Conservation (phyloP, 352 stramenopile genomes). For the Phytophthora pini region DNA sequence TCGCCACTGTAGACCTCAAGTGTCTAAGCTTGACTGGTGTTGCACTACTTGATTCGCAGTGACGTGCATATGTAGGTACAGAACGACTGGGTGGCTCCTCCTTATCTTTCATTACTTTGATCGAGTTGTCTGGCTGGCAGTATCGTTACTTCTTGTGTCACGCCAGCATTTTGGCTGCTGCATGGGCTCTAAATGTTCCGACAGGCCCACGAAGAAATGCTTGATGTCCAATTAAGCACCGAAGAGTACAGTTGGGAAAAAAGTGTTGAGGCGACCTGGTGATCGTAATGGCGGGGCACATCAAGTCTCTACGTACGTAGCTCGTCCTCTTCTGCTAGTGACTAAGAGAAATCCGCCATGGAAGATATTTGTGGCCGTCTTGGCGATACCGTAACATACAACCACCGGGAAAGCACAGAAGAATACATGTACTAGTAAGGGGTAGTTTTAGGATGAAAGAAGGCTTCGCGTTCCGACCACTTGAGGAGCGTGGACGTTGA, state of each 20-base stretch:
- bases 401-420: too few relatives aligned
- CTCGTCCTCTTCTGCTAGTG: conserved; percentile 6
- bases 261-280: neutral
- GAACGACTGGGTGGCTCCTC: neutral
- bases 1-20: neutral
- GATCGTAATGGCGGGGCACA: conserved; percentile 9
- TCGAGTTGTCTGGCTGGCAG: neutral
- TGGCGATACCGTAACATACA: conserved; percentile 4
- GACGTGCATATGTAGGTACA: neutral
- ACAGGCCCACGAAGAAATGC: neutral
- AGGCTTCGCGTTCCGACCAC: neutral
- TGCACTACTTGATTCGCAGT: neutral
- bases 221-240: neutral
- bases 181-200: conserved; percentile 5
- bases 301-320: conserved; percentile 9
- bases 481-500: conserved; percentile 27
- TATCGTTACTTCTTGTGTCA: conserved; percentile 1
- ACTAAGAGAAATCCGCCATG: conserved; percentile 1
- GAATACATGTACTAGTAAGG: too few relatives aligned
- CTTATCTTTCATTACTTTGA: neutral
- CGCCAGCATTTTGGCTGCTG: neutral
- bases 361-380: conserved; percentile 1
- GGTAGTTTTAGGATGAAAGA: neutral
- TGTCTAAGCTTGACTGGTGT: conserved; percentile 1
- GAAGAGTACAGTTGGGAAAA: neutral